A percentile compares a stretch with the other conserved stretches of the same genome.
Evolutionary conservation across 306 rosid species (phyloP).

Genomic region (Alnus glutinosa): DNA sequence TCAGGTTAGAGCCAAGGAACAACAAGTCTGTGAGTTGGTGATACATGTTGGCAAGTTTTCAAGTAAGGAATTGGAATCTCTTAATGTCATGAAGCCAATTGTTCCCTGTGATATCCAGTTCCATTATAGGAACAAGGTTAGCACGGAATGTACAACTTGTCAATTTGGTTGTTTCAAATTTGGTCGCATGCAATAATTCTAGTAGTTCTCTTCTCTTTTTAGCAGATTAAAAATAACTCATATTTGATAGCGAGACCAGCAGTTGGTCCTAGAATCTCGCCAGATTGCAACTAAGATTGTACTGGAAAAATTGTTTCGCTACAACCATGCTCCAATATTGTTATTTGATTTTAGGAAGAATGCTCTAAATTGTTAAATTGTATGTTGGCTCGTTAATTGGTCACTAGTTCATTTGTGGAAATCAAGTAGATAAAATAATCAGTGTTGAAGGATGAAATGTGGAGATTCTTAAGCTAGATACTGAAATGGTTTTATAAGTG

Average conservation of each 20-base stretch:
- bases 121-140: constrained; percentile 92
- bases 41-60: constrained; percentile 74
- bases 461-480: neutral
- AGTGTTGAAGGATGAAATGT: neutral
- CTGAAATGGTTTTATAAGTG: neutral
- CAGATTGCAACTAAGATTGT: neutral
- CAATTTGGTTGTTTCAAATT: neutral
- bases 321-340: neutral
- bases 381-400: neutral
- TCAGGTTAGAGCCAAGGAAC: constrained; percentile 81
- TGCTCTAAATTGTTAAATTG: neutral
- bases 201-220: neutral
- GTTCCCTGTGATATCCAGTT: constrained; percentile 86
- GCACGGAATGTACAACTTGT: constrained; percentile 12
- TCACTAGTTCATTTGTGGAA: neutral
- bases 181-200: neutral
- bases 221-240: neutral
- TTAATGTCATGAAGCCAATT: constrained; percentile 61
- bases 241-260: neutral
- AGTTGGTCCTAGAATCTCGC: neutral
- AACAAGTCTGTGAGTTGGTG: constrained; percentile 76
- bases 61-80: constrained; percentile 46
- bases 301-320: neutral
- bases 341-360: neutral
- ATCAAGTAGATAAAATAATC: neutral